phyloP scores from a whole-genome alignment of 306 rosid genomes.

The Begonia loranthoides region DNA sequence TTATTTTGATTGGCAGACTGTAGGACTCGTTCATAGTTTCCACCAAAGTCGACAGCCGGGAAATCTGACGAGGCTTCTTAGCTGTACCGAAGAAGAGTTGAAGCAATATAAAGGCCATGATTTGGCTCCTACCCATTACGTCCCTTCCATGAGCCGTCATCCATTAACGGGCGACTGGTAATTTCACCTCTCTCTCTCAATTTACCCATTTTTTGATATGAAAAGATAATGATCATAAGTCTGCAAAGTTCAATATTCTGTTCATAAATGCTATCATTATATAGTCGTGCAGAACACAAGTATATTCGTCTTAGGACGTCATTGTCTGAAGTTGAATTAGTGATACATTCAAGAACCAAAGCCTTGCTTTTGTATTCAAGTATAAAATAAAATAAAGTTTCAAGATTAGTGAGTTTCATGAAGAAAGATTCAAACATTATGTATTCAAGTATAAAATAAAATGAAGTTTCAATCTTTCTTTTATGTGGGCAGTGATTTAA shows the following conservation, averaged over 20 bases:
- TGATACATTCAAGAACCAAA: no score
- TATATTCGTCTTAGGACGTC: no score
- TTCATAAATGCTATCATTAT: no score
- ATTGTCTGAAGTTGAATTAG: no score
- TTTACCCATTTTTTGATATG: not conserved
- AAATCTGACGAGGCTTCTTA: constrained; percentile 84
- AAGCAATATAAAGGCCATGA: constrained; percentile 61
- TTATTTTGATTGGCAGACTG: constrained; percentile 98
- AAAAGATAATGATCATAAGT: not conserved
- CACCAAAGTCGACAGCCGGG: constrained; percentile 84
- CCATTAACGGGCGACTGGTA: constrained; percentile 98
- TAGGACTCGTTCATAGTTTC: constrained; percentile 90
- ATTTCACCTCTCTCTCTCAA: constrained; percentile 11
- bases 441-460: no score
- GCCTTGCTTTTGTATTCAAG: no score
- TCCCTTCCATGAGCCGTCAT: constrained; percentile 91
- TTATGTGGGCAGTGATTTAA: no score
- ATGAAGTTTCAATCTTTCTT: no score
- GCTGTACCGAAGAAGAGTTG: constrained; percentile 78
- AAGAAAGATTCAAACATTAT: no score
- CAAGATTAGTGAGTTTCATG: no score
- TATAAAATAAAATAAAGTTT: not conserved
- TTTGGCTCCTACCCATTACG: constrained; percentile 94
- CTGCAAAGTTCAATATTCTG: no score
- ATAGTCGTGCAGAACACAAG: no score